These are phyloP conservation scores for Ilyonectria sp. DNA, from an alignment of 2,329 filamentous ascomycete genomes.

Conservation along the genomic window DNA sequence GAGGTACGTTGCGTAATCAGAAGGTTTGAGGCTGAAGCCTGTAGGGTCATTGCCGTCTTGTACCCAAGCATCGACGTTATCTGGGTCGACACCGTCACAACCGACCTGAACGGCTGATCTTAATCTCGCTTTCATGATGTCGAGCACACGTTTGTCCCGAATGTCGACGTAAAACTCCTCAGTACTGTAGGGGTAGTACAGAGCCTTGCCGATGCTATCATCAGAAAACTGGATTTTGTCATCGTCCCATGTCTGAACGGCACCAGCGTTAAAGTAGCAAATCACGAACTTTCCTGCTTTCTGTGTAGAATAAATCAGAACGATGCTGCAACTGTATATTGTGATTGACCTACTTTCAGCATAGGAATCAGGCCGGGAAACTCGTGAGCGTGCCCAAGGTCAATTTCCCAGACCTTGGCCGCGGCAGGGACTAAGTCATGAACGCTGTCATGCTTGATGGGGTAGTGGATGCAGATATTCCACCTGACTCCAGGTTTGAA, in stretches of 20 bases:
- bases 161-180: conserved; percentile 52
- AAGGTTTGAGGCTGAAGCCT: conserved; percentile 48
- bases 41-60: conserved; percentile 46
- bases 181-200: conserved; percentile 45
- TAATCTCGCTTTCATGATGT: conserved; percentile 51
- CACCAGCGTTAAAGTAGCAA: conserved; percentile 54
- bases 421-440: conserved; percentile 46
- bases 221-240: conserved; percentile 47
- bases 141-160: conserved; percentile 43
- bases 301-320: conserved; percentile 24
- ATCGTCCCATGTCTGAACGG: conserved; percentile 49
- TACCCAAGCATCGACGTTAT: conserved; percentile 53
- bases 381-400: conserved; percentile 47
- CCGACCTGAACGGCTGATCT: conserved; percentile 47
- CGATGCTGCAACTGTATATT: too few species aligned
- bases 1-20: conserved; percentile 50
- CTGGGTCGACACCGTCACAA: conserved; percentile 54
- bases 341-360: conserved; percentile 45
- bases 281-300: conserved; percentile 50
- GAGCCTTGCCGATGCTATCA: conserved; percentile 42
- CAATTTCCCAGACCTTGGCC: conserved; percentile 51
- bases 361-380: conserved; percentile 47
- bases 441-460: conserved; percentile 47
- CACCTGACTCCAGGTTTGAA: conserved; percentile 51
- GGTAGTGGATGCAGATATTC: conserved; percentile 51